Conservation (phyloP, 768 basidiomycete genomes). For the Tricholoma flavovirens region DNA sequence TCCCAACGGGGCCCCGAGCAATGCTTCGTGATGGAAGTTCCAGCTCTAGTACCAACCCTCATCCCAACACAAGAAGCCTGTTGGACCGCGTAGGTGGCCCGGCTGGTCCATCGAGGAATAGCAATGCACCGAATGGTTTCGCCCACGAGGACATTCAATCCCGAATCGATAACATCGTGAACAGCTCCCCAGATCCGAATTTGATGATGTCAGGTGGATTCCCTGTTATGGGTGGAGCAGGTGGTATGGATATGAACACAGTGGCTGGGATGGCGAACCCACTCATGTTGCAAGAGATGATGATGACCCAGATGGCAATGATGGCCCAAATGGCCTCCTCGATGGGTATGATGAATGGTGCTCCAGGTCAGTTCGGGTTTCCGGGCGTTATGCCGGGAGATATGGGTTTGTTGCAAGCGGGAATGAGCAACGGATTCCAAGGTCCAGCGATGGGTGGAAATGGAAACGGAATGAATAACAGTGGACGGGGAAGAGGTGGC, state of each 20-base stretch:
- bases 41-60: constrained; percentile 16
- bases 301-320: constrained; percentile 88
- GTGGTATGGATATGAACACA: constrained; percentile 59
- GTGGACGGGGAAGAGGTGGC: constrained; percentile 40
- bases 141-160: constrained; percentile 69
- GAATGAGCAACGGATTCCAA: constrained; percentile 34
- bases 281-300: constrained; percentile 78
- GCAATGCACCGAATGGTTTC: constrained; percentile 30
- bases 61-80: constrained; percentile 52
- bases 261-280: constrained; percentile 60
- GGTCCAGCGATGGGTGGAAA: constrained; percentile 24
- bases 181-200: constrained; percentile 46
- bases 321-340: constrained; percentile 90
- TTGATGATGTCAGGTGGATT: constrained; percentile 50
- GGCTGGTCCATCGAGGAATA: constrained; percentile 29
- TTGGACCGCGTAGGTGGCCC: constrained; percentile 76
- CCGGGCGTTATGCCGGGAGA: constrained; percentile 51
- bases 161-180: constrained; percentile 73
- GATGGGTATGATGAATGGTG: constrained; percentile 70
- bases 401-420: constrained; percentile 43
- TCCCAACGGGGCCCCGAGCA: constrained; percentile 82
- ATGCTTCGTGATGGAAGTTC: constrained; percentile 51
- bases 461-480: constrained; percentile 21
- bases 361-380: constrained; percentile 47
- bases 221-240: constrained; percentile 33